A percentile compares a stretch with the other conserved stretches of the same genome.
Conservation (phyloP, 2,329 filamentous ascomycete species). For the Sporothrix sp. region DNA sequence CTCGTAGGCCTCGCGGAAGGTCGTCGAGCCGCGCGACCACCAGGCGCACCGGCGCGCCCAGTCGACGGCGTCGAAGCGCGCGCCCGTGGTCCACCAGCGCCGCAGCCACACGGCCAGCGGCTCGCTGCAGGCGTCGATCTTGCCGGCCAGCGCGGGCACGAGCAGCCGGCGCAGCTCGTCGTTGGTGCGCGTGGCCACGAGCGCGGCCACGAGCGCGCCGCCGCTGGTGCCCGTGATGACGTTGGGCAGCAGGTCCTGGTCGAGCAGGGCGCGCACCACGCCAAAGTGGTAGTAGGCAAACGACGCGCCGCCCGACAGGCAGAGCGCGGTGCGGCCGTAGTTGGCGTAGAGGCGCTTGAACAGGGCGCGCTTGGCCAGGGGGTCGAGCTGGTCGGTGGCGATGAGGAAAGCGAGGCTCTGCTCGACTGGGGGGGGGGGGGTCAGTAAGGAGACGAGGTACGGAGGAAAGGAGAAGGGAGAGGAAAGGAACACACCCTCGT, state of each 20-base stretch:
- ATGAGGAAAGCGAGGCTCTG: slow-evolving; percentile 57
- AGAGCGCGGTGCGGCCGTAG: slow-evolving; percentile 84
- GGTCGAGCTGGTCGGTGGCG: slow-evolving; percentile 54
- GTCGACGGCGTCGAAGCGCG: slow-evolving; percentile 84
- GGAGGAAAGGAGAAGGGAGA: neutral
- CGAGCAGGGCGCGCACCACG: slow-evolving; percentile 78
- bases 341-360: slow-evolving; percentile 88
- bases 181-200: slow-evolving; percentile 83
- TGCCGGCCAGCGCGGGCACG: slow-evolving; percentile 73
- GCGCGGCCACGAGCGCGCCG: slow-evolving; percentile 76
- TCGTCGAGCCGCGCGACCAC: slow-evolving; percentile 87
- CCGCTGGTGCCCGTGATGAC: slow-evolving; percentile 96
- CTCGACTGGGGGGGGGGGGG: slow-evolving; percentile 42
- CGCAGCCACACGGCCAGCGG: slow-evolving; percentile 63
- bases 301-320: slow-evolving; percentile 82
- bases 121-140: slow-evolving; percentile 80
- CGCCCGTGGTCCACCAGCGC: slow-evolving; percentile 87
- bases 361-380: slow-evolving; percentile 65
- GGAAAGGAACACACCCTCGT: slow-evolving; percentile 49
- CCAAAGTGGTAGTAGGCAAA: slow-evolving; percentile 98
- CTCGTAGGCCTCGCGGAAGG: slow-evolving; percentile 89
- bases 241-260: slow-evolving; percentile 75
- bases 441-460: neutral
- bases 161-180: slow-evolving; percentile 79
- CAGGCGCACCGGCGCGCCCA: slow-evolving; percentile 81